Evolutionary conservation across 169 alveolate genomes (phyloP), one percentile per base, ranked within the genome.

Genomic region (Cryptosporidium ubiquitum): DNA sequence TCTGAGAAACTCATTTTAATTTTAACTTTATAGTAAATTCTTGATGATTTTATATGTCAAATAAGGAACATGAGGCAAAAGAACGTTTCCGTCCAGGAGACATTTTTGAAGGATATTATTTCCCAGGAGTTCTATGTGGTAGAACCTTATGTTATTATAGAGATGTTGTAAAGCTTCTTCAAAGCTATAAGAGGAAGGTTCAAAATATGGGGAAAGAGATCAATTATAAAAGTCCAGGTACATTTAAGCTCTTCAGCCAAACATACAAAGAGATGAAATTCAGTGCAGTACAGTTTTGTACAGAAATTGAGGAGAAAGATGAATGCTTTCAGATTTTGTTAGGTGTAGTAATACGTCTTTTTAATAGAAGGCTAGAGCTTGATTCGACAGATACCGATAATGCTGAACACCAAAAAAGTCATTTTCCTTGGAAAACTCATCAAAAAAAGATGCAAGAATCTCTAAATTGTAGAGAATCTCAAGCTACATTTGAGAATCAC

Each of bases 71-170:
- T 52, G 85, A 73, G 35, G 47, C 57, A 14, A 73, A 73, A 55
- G 89, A 79, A 4, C 55, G 89, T 26, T 79, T 79, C 52, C 51
- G 89, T 44, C 89, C 89, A 18, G 89, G 89, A 61, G 89, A 79
- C 69, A 37, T 79, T 12, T 79, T 79, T 29, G 51, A 58, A 58
- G 89, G 89, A 16, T 79, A 79, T 29, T 79, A 79, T 64, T 79
- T 79, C 58, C 89, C 89, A 18, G 89, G 89, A 42, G 89, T 79
- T 5, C 75, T 57, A 61, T 79, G 89, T 39, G 89, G 89, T 16
- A 79, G 89, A 61, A 49, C 75, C 14, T n/a, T 79, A 39, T 61
- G 79, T 47, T 79, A 61, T 35, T 61, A 79, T 26, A 60, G 69
- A 35, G 89, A 79, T 61, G 52, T 79, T n/a, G 47, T 40, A 23